Base-by-base conservation (phyloP, 2,329 filamentous ascomycete genomes). In the Colletotrichum phormii region DNA sequence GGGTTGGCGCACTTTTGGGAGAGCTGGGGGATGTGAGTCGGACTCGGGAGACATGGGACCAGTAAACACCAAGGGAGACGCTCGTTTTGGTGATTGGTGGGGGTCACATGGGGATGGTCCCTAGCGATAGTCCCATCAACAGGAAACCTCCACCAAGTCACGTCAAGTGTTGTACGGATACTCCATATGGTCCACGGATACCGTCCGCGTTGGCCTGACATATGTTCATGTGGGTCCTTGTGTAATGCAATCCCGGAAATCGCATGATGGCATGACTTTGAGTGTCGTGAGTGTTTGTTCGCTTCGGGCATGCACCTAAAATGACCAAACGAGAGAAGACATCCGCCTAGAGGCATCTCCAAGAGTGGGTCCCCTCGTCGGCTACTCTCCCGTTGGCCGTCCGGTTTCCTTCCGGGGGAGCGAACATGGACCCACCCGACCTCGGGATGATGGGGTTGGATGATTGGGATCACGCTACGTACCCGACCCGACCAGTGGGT, bases 341-440 rank as follows among this genome's bases (percentile, higher is more conserved):
- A 11, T 31, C 61, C 46, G 46, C 49, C 49, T 15, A 22, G n/a
- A 26, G 29, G 53, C 29, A 18, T n/a, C 55, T 49, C 18, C 42
- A 11, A 33, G 7, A 53, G 66, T 70, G 66, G 60, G 46, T 15
- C 64, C 33, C 49, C 31, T 54, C 22, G 54, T 73, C 66, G 60
- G 71, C 71, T 22, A 55, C 33, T 42, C 53, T 42, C 42, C 65
- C 70, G 70, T 64, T 69, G 29, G 59, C 70, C 70, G 70, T 72
- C 70, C 66, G 70, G 60, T 72, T 37, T 54, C 37, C 51, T 49
- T 70, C 70, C 70, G 70, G 70, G 26, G 46, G 6, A 24, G 24
- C 24, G 31, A 42, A 42, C 13, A 54, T 2, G 7, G 54, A 51
- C 22, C 35, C 26, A 35, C 42, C 54, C 54, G 13, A 29, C 24